phyloP scores from a whole-genome alignment of 2,329 filamentous ascomycete genomes.

The Monosporascus sp. region DNA sequence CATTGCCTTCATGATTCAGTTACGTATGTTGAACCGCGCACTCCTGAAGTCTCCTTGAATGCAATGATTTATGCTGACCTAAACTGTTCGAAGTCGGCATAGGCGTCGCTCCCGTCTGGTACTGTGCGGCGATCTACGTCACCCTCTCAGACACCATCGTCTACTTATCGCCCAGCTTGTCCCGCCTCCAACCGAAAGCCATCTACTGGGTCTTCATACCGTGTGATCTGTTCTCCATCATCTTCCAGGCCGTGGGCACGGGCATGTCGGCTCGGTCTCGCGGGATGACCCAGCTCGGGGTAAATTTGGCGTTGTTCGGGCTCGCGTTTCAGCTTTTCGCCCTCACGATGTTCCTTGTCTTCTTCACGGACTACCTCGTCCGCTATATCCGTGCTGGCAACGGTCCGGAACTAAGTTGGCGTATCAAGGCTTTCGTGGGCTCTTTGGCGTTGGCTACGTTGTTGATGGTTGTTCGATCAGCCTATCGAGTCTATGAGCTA shows the following conservation, averaged over 20 bases:
- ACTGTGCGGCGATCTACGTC: slow-evolving; percentile 62
- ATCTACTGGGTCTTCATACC: slow-evolving; percentile 30
- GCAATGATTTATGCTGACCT: too few species aligned
- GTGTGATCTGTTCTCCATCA: slow-evolving; percentile 38
- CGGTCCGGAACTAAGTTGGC: slow-evolving; percentile 4
- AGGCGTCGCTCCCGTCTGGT: slow-evolving; percentile 51
- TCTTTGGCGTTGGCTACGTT: slow-evolving; percentile 47
- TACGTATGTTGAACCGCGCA: slow-evolving; percentile 35
- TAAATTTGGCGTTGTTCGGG: slow-evolving; percentile 47
- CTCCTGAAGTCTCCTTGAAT: neutral
- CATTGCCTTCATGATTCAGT: slow-evolving; percentile 60
- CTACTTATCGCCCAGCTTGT: slow-evolving; percentile 19
- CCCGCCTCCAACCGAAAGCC: slow-evolving; percentile 22
- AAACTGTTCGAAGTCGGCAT: slow-evolving; percentile 43
- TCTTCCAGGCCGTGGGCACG: slow-evolving; percentile 38
- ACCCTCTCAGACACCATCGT: slow-evolving; percentile 37
- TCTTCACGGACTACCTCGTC: slow-evolving; percentile 40
- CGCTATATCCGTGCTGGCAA: slow-evolving; percentile 16
- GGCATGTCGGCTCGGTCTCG: slow-evolving; percentile 37
- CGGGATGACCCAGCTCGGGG: slow-evolving; percentile 38
- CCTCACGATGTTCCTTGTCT: slow-evolving; percentile 46
- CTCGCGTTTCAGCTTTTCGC: slow-evolving; percentile 55
- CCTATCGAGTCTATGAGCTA: slow-evolving; percentile 56
- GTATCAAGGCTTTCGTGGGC: slow-evolving; percentile 46
- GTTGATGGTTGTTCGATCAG: slow-evolving; percentile 51